These are phyloP conservation scores for Fusarium chaquense DNA, from an alignment of 2,329 filamentous ascomycete species.

Conservation along the genomic window DNA sequence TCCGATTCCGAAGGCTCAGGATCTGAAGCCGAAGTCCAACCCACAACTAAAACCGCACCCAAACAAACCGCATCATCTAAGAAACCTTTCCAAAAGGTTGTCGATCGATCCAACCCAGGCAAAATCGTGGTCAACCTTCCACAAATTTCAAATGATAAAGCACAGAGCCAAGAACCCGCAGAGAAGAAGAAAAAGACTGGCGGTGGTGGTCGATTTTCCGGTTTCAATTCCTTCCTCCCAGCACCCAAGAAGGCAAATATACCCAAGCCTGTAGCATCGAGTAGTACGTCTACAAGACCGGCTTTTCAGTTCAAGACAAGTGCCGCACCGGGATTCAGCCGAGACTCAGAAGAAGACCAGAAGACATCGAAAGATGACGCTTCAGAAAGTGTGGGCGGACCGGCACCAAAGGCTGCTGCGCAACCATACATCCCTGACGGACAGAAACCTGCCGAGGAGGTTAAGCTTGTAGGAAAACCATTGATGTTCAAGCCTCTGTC, in stretches of 20 bases:
- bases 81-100: slow-evolving; percentile 79
- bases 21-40: slow-evolving; percentile 60
- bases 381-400: slow-evolving; percentile 51
- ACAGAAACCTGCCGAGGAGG: slow-evolving; percentile 70
- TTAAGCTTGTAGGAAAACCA: slow-evolving; percentile 80
- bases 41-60: slow-evolving; percentile 47
- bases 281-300: slow-evolving; percentile 29
- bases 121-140: slow-evolving; percentile 88
- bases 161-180: slow-evolving; percentile 60
- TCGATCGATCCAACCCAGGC: slow-evolving; percentile 82
- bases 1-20: slow-evolving; percentile 87
- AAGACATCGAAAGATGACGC: slow-evolving; percentile 33
- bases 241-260: slow-evolving; percentile 75
- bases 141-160: slow-evolving; percentile 58
- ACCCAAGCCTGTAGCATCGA: slow-evolving; percentile 47
- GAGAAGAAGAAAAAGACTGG: slow-evolving; percentile 75
- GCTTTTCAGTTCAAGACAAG: slow-evolving; percentile 82
- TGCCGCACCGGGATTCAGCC: slow-evolving; percentile 82
- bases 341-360: slow-evolving; percentile 58
- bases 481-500: slow-evolving; percentile 92
- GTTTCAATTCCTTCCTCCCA: slow-evolving; percentile 88
- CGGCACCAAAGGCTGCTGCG: slow-evolving; percentile 56
- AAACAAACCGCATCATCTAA: slow-evolving; percentile 59
- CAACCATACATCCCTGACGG: slow-evolving; percentile 66
- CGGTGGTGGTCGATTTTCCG: slow-evolving; percentile 74